Percentiles rank a stretch among this genome's conserved stretches.
These are phyloP conservation scores for Rhodotorula sp. DNA, from an alignment of 1,284 basidiomycete species.

Conservation along the genomic window DNA sequence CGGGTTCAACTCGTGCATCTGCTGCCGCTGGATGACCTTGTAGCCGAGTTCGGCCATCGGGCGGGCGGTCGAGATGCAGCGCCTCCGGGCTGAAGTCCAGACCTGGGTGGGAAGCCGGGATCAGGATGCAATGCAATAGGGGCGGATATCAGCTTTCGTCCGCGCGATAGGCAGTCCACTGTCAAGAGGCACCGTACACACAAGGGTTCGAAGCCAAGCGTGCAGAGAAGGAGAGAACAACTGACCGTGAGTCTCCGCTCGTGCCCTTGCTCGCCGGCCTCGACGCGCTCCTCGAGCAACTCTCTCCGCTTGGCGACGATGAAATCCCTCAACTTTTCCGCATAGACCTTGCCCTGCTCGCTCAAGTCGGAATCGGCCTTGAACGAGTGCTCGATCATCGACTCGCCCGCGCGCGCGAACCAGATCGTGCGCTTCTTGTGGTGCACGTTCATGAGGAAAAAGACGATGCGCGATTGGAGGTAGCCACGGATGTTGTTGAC, in stretches of 20 bases:
- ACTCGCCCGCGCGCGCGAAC: slow-evolving; percentile 90
- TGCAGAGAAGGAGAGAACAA: not conserved
- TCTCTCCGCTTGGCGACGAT: slow-evolving; percentile 47
- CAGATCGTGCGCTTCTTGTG: slow-evolving; percentile 98
- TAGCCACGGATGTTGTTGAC: slow-evolving; percentile 81
- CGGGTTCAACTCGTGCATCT: slow-evolving; percentile 97
- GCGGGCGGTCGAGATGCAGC: slow-evolving; percentile 93
- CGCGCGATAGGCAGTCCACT: too few relatives aligned
- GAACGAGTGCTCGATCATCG: slow-evolving; percentile 96
- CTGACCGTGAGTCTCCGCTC: slow-evolving; percentile 34
- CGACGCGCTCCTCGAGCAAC: slow-evolving; percentile 40
- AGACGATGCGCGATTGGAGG: slow-evolving; percentile 82
- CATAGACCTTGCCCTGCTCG: slow-evolving; percentile 91
- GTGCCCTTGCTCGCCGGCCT: slow-evolving; percentile 28
- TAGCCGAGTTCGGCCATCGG: slow-evolving; percentile 72
- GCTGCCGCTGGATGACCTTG: slow-evolving; percentile 82
- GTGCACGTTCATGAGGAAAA: slow-evolving; percentile 61
- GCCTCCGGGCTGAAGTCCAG: slow-evolving; percentile 91
- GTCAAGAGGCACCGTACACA: too few relatives aligned
- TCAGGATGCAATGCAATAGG: not conserved
- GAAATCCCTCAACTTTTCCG: slow-evolving; percentile 58
- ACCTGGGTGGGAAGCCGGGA: slow-evolving; percentile 71
- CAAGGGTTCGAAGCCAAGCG: too few relatives aligned
- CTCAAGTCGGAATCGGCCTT: slow-evolving; percentile 97
- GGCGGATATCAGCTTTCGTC: too few relatives aligned